Evolutionary conservation across 805 yeast species (phyloP).

Genomic region (Metschnikowia reukaufii): DNA sequence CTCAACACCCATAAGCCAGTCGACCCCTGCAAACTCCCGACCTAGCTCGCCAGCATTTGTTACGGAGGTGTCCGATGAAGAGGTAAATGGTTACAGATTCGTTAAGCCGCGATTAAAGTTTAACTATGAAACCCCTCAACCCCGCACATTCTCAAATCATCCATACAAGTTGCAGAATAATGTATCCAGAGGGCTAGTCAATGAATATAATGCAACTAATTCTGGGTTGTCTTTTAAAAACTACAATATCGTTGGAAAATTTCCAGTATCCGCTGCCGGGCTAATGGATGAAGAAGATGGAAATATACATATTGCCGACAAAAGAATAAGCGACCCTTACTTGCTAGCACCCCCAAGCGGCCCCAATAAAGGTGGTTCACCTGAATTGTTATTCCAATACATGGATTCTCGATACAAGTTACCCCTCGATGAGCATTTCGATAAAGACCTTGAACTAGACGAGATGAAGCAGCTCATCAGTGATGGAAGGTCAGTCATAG

Average conservation of each 20-base stretch:
- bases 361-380: not conserved
- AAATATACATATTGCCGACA: slow-evolving; percentile 38
- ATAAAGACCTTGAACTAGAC: slow-evolving; percentile 9
- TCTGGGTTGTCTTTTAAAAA: slow-evolving; percentile 9
- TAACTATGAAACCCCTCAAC: slow-evolving; percentile 19
- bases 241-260: slow-evolving; percentile 32
- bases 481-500: slow-evolving; percentile 23
- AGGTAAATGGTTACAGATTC: slow-evolving; percentile 44
- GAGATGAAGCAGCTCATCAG: slow-evolving; percentile 21
- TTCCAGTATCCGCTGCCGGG: slow-evolving; percentile 33
- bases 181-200: slow-evolving; percentile 8
- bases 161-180: slow-evolving; percentile 4
- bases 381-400: slow-evolving; percentile 16
- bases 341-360: slow-evolving; percentile 8
- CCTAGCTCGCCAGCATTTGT: slow-evolving; percentile 30
- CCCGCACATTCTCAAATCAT: slow-evolving; percentile 13
- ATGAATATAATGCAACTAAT: slow-evolving; percentile 27
- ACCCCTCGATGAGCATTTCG: slow-evolving; percentile 17
- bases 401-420: slow-evolving; percentile 15
- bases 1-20: slow-evolving; percentile 42
- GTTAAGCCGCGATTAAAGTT: slow-evolving; percentile 29
- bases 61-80: slow-evolving; percentile 35
- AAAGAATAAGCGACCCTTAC: slow-evolving; percentile 37
- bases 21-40: slow-evolving; percentile 44
- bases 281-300: slow-evolving; percentile 35